Percentiles rank a stretch among this genome's conserved stretches.
These are phyloP conservation scores for Neonectria hederae DNA, from an alignment of 2,329 filamentous ascomycete species.

Conservation along the genomic window DNA sequence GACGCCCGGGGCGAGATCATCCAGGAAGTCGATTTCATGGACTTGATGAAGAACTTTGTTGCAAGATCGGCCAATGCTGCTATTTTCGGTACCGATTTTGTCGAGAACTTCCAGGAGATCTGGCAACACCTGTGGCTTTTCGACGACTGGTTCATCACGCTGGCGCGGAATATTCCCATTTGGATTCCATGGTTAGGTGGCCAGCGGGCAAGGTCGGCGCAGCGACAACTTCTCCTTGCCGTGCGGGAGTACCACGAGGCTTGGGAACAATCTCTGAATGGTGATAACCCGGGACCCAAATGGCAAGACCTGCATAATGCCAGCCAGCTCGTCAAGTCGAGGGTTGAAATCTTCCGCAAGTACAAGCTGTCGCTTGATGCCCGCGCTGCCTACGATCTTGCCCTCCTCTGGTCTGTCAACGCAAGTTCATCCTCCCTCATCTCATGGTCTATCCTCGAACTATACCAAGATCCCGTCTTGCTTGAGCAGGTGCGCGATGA, in stretches of 20 bases:
- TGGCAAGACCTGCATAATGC: constrained; percentile 52
- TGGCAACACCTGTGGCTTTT: constrained; percentile 51
- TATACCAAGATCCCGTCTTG: constrained; percentile 51
- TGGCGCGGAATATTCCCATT: constrained; percentile 45
- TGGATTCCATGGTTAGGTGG: constrained; percentile 48
- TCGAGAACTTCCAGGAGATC: constrained; percentile 52
- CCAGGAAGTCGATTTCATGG: constrained; percentile 48
- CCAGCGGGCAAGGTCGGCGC: constrained; percentile 45
- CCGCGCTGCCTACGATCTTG: constrained; percentile 49
- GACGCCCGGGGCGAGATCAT: constrained; percentile 34
- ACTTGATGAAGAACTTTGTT: constrained; percentile 49
- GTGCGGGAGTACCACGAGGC: constrained; percentile 49
- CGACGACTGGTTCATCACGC: constrained; percentile 46
- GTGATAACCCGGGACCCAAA: constrained; percentile 44
- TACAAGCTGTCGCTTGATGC: constrained; percentile 44
- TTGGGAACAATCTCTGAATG: constrained; percentile 47
- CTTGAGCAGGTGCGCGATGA: constrained; percentile 52
- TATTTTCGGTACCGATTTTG: constrained; percentile 53
- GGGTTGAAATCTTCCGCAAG: constrained; percentile 44
- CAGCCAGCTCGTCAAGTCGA: constrained; percentile 45
- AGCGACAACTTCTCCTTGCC: constrained; percentile 40
- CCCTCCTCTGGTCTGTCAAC: constrained; percentile 51
- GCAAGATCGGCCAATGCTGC: constrained; percentile 47
- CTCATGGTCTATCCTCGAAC: constrained; percentile 54
- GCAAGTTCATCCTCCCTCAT: constrained; percentile 51